Evolutionary conservation across 352 stramenopile species (phyloP).

Genomic region (Globisporangium camurandrum): DNA sequence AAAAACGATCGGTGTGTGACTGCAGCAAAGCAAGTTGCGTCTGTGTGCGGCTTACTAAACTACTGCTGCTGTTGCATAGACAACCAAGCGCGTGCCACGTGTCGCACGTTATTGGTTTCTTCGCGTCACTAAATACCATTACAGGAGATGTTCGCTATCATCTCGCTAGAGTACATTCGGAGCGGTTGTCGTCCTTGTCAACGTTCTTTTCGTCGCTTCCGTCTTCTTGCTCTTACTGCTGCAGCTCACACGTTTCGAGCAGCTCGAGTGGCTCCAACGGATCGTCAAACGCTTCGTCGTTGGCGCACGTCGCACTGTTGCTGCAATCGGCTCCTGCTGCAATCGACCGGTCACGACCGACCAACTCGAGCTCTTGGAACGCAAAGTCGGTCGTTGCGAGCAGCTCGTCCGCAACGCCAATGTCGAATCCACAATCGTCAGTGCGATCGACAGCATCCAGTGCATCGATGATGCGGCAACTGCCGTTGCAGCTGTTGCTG

Average conservation of each 20-base stretch:
- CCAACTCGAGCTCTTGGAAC: too few relatives aligned
- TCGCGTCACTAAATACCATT: conserved; percentile 19
- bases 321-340: too few relatives aligned
- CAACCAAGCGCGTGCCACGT: too few relatives aligned
- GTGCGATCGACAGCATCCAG: not conserved
- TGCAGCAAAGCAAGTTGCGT: too few relatives aligned
- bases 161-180: conserved; percentile 23
- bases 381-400: conserved; percentile 16
- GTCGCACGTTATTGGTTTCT: conserved; percentile 5
- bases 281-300: conserved; percentile 21
- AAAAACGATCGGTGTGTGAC: too few relatives aligned
- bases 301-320: not conserved
- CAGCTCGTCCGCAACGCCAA: conserved; percentile 2
- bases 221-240: conserved; percentile 10
- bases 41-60: not conserved
- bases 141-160: conserved; percentile 11
- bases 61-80: conserved; percentile 1
- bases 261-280: conserved; percentile 25
- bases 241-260: conserved; percentile 22
- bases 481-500: too few relatives aligned
- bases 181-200: too few relatives aligned
- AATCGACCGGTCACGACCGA: too few relatives aligned
- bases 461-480: not conserved
- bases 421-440: conserved; percentile 13
- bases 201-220: not conserved